Evolutionary conservation across 169 alveolate genomes (phyloP).

Genomic region (Plasmodium chabaudi): DNA sequence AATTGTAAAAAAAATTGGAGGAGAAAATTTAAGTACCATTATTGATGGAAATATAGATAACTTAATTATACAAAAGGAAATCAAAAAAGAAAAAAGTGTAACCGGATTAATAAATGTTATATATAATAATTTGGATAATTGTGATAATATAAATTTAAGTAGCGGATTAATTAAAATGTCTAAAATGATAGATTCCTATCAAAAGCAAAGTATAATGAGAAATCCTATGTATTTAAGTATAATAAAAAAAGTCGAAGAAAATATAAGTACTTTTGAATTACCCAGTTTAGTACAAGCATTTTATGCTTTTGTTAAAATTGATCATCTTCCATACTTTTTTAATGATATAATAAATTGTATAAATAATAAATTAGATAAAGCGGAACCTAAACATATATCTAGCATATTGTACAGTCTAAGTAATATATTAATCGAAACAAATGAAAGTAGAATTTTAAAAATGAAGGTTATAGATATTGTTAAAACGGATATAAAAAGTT

Average conservation of each 20-base stretch:
- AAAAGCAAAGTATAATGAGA: conserved; percentile 39
- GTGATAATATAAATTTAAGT: conserved; percentile 63
- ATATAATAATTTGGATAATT: conserved; percentile 46
- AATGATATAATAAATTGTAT: conserved; percentile 46
- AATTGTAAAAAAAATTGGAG: conserved; percentile 11
- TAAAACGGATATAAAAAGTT: conserved; percentile 1
- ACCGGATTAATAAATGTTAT: conserved; percentile 51
- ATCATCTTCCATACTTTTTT: conserved; percentile 47
- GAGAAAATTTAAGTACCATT: conserved; percentile 52
- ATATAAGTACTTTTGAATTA: conserved; percentile 11
- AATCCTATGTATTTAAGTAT: conserved; percentile 58
- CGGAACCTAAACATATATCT: conserved; percentile 47
- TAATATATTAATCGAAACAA: conserved; percentile 65
- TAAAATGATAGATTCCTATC: conserved; percentile 58
- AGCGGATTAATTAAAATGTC: conserved; percentile 58
- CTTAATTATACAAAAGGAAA: conserved; percentile 61
- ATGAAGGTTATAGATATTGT: conserved; percentile 43
- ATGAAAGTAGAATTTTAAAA: conserved; percentile 66
- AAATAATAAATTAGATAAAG: conserved; percentile 18
- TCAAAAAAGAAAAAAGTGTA: conserved; percentile 56
- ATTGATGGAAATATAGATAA: conserved; percentile 73
- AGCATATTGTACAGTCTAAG: conserved; percentile 58
- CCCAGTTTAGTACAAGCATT: conserved; percentile 54
- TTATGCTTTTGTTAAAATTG: conserved; percentile 60
- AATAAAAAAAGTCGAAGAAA: conserved; percentile 46